Conservation (phyloP, 495 filamentous ascomycete genomes). For the Tuber brumale region DNA sequence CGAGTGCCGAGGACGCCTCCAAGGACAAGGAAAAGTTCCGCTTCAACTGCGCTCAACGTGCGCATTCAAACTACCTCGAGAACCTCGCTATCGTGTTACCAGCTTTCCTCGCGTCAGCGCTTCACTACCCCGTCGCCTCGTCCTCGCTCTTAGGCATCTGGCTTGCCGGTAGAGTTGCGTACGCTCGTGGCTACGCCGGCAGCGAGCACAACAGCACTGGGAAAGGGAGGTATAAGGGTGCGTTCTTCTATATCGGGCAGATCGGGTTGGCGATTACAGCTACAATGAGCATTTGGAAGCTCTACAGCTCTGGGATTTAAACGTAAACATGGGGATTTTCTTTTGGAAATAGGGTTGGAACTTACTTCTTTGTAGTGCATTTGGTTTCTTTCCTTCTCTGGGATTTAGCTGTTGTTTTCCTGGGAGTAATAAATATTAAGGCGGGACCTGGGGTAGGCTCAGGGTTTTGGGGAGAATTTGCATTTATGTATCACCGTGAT, state of each 20-base stretch:
- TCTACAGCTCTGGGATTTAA: slow-evolving; percentile 7
- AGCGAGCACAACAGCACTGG: slow-evolving; percentile 47
- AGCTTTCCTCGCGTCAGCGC: slow-evolving; percentile 47
- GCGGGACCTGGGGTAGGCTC: neutral
- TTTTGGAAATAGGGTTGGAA: neutral
- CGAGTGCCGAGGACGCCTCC: slow-evolving; percentile 52
- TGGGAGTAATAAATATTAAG: neutral
- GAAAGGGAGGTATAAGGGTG: slow-evolving; percentile 47
- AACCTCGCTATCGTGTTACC: slow-evolving; percentile 56
- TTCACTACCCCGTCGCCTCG: slow-evolving; percentile 52
- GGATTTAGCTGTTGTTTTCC: neutral
- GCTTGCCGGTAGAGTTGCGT: slow-evolving; percentile 52
- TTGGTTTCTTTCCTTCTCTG: neutral
- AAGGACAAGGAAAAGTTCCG: slow-evolving; percentile 50
- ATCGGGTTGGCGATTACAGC: slow-evolving; percentile 47
- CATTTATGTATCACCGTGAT: neutral
- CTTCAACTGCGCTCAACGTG: slow-evolving; percentile 61
- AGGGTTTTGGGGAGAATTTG: neutral
- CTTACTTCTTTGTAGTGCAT: neutral
- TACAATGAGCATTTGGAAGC: slow-evolving; percentile 23
- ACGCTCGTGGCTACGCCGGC: slow-evolving; percentile 55
- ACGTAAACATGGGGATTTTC: neutral
- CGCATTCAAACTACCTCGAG: slow-evolving; percentile 66
- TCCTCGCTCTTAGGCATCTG: slow-evolving; percentile 53
- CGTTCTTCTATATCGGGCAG: slow-evolving; percentile 45